phyloP scores from a whole-genome alignment of 83 land plant genomes.

The Thuja plicata region DNA sequence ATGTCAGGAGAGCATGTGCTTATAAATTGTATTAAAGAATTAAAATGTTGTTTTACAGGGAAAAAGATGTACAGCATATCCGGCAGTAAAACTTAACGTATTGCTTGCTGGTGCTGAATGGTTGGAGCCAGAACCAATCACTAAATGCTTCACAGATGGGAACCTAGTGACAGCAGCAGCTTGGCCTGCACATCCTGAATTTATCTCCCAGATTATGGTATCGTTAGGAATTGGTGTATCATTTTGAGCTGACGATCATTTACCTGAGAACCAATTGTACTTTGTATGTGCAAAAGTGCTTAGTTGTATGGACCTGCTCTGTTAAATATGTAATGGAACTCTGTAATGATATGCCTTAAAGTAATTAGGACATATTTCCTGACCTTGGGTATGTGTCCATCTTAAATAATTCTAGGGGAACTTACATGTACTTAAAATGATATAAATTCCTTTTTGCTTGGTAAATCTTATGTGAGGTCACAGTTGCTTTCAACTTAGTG shows the following conservation, averaged over 20 bases:
- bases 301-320: not conserved
- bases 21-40: not conserved
- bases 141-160: slow-evolving; percentile 87
- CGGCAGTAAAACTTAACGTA: slow-evolving; percentile 90
- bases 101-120: slow-evolving; percentile 77
- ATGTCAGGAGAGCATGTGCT: not conserved
- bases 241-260: slow-evolving; percentile 25
- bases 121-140: slow-evolving; percentile 90
- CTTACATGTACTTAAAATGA: not conserved
- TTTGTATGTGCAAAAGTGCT: not conserved
- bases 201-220: slow-evolving; percentile 80
- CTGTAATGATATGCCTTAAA: not conserved
- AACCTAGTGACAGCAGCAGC: slow-evolving; percentile 94
- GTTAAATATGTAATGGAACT: not conserved
- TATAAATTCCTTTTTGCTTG: too few species aligned
- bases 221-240: slow-evolving; percentile 61
- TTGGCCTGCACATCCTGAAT: slow-evolving; percentile 98
- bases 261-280: not conserved
- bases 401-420: not conserved
- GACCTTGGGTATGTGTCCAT: not conserved
- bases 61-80: slow-evolving; percentile 93
- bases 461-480: too few species aligned
- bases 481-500: too few species aligned
- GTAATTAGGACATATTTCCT: not conserved
- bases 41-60: slow-evolving; percentile 48